A percentile compares a stretch with the other conserved stretches of the same genome.
Evolutionary conservation across 164 flowering plant genomes (phyloP).

Genomic region (Tetrastigma voinierianum): DNA sequence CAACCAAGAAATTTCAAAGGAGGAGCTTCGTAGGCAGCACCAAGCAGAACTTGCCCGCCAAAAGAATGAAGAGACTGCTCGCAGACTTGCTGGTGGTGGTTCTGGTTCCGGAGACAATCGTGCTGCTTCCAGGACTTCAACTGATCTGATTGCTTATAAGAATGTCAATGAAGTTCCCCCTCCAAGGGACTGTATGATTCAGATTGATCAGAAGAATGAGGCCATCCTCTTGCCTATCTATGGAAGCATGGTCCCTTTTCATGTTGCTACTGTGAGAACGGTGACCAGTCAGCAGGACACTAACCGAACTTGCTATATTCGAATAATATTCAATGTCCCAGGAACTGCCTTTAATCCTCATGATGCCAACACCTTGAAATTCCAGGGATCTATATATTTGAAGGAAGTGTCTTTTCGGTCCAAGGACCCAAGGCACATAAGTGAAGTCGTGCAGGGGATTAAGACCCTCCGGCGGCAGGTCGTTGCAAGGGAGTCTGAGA

Average conservation of each 20-base stretch:
- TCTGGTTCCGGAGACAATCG: constrained; percentile 35
- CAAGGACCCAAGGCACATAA: constrained; percentile 78
- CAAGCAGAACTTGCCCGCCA: constrained; percentile 86
- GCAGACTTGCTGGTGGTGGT: constrained; percentile 72
- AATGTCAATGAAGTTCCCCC: constrained; percentile 62
- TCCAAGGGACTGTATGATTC: constrained; percentile 64
- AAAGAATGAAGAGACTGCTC: constrained; percentile 83
- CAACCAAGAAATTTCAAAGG: constrained; percentile 69
- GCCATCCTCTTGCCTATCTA: constrained; percentile 70
- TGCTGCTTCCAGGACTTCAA: constrained; percentile 19
- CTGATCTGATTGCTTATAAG: constrained; percentile 67
- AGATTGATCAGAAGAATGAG: constrained; percentile 79
- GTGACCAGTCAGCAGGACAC: constrained; percentile 75
- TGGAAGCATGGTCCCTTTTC: constrained; percentile 86
- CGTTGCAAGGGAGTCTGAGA: constrained; percentile 69
- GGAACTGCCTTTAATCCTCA: constrained; percentile 70
- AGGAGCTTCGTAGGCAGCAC: constrained; percentile 75
- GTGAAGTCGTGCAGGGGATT: constrained; percentile 71
- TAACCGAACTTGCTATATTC: constrained; percentile 58
- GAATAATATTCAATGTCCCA: constrained; percentile 79
- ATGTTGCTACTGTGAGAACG: constrained; percentile 64
- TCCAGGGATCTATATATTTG: constrained; percentile 59
- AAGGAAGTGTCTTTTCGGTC: constrained; percentile 87
- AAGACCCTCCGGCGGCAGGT: constrained; percentile 78
- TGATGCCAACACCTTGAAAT: constrained; percentile 56